Percentiles rank a stretch among this genome's conserved stretches.
Evolutionary conservation across 2,329 filamentous ascomycete genomes (phyloP).

Genomic region (Pezicula rhizophila): DNA sequence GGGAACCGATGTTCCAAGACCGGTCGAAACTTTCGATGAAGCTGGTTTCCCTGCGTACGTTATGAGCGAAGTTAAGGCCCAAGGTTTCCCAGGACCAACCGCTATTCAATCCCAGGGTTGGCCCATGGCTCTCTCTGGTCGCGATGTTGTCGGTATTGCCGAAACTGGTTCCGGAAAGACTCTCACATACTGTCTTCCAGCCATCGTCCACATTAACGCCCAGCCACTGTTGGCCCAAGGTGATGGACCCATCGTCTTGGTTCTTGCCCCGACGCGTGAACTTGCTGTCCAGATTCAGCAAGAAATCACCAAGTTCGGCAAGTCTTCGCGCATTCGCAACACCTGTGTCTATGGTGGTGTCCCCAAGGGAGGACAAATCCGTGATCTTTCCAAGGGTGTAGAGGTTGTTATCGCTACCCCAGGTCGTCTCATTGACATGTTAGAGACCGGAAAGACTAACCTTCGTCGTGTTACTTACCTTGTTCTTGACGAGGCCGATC

Average conservation of each 20-base stretch:
- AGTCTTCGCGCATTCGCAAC: conserved; percentile 95
- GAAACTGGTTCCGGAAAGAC: conserved; percentile 99
- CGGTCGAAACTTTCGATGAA: conserved; percentile 95
- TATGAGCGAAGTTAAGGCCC: conserved; percentile 96
- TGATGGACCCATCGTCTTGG: conserved; percentile 92
- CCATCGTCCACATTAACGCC: conserved; percentile 99
- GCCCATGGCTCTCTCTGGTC: conserved; percentile 97
- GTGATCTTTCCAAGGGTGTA: conserved; percentile 88
- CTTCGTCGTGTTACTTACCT: conserved; percentile 96
- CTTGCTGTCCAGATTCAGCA: conserved; percentile 97
- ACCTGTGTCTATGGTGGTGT: conserved; percentile 99
- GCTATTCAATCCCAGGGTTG: conserved; percentile 97
- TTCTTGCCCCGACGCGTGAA: conserved; percentile 94
- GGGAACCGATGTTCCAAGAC: conserved; percentile 78
- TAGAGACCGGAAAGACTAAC: conserved; percentile 97
- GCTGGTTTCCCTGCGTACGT: conserved; percentile 96
- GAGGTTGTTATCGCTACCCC: conserved; percentile 98
- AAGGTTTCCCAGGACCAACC: conserved; percentile 89
- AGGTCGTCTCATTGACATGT: conserved; percentile 96
- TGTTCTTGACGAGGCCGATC: conserved; percentile 96
- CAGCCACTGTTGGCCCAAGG: conserved; percentile 93
- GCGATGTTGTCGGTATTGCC: conserved; percentile 97
- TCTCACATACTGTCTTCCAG: conserved; percentile 92
- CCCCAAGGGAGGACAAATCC: conserved; percentile 93
- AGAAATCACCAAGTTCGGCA: conserved; percentile 97